These are phyloP conservation scores for Magnaporthales sp. DNA, from an alignment of 2,329 filamentous ascomycete species.

Conservation along the genomic window DNA sequence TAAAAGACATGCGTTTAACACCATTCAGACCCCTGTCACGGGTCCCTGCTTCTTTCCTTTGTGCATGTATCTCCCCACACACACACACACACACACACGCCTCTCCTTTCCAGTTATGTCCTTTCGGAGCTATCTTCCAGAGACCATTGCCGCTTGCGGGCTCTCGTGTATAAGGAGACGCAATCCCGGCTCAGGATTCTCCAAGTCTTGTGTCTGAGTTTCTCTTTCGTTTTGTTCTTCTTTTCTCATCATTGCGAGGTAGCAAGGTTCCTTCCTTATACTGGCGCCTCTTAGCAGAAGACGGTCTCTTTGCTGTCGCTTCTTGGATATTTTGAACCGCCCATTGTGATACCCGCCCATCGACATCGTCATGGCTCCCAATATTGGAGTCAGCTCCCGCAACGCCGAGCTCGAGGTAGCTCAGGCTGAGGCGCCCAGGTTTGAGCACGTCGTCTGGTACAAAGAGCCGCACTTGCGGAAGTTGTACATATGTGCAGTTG, in stretches of 20 bases:
- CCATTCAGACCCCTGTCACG: not conserved
- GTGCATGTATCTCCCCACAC: not conserved
- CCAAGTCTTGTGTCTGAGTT: not conserved
- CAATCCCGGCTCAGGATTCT: not conserved
- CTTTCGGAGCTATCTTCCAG: not conserved
- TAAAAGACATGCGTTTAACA: not conserved
- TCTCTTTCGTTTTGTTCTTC: not conserved
- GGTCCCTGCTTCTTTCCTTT: not conserved
- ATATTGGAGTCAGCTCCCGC: slow-evolving; percentile 1
- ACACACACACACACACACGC: not conserved
- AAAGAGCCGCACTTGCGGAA: slow-evolving; percentile 30
- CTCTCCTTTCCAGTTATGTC: not conserved
- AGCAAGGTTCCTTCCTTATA: not conserved
- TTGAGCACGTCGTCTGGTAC: slow-evolving; percentile 27
- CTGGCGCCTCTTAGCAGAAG: not conserved
- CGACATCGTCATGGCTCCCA: not conserved
- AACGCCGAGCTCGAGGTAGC: slow-evolving; percentile 15
- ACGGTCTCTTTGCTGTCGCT: not conserved
- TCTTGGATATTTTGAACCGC: not conserved
- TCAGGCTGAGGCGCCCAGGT: slow-evolving; percentile 21
- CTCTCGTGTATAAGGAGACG: not conserved
- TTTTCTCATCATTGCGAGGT: not conserved
- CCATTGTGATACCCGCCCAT: not conserved
- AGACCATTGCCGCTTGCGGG: not conserved
- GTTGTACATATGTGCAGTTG: slow-evolving; percentile 26